Conservation (phyloP, 192 early-diverging fungal genomes). For the Dispira parvispora region DNA sequence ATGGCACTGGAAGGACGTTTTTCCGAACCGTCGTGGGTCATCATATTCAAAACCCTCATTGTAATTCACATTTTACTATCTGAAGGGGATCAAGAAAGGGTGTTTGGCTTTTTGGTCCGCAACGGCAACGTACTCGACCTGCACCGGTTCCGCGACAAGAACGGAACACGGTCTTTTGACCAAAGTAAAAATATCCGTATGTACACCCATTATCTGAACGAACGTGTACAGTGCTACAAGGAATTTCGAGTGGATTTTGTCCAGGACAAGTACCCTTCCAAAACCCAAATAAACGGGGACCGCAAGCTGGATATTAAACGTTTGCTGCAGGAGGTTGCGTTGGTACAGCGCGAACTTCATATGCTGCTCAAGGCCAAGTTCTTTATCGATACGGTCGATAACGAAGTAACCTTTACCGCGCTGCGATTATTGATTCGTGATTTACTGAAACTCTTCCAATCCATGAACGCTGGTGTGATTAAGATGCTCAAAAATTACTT, state of each 20-base stretch:
- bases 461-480: constrained; percentile 36
- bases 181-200: constrained; percentile 33
- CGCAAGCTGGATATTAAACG: constrained; percentile 20
- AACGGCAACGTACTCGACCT: constrained; percentile 25
- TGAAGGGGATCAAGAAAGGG: constrained; percentile 21
- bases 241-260: constrained; percentile 29
- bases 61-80: constrained; percentile 30
- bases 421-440: constrained; percentile 30
- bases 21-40: constrained; percentile 31
- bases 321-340: constrained; percentile 28
- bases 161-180: constrained; percentile 30
- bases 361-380: constrained; percentile 31
- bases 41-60: constrained; percentile 32
- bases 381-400: constrained; percentile 27
- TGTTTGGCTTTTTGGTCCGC: constrained; percentile 25
- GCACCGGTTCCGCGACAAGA: constrained; percentile 27
- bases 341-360: constrained; percentile 29
- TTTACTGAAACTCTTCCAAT: constrained; percentile 34
- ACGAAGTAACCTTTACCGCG: constrained; percentile 30
- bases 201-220: constrained; percentile 28
- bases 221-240: constrained; percentile 28
- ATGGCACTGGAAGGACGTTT: constrained; percentile 30
- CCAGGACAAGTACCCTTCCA: constrained; percentile 19
- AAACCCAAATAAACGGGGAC: constrained; percentile 25
- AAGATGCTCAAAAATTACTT: constrained; percentile 39